Base-by-base conservation (phyloP, 768 basidiomycete species). In the Tremella mesenterica region DNA sequence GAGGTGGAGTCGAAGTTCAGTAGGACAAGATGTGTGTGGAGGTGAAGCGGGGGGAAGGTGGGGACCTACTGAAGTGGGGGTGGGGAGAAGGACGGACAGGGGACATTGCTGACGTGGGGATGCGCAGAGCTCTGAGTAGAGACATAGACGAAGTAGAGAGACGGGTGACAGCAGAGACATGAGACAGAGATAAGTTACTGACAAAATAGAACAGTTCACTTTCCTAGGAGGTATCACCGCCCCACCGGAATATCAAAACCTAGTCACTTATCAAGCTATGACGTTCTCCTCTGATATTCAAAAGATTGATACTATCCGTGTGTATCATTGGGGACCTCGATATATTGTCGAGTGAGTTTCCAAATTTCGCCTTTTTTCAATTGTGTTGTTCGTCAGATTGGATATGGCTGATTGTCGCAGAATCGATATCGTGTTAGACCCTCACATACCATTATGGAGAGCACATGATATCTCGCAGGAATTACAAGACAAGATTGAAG, bases 311-410 rank as follows among this genome's bases (percentile, higher is more conserved):
- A 91, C 88, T 7, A 88, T 91, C 52, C 79, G 90, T 53, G 92
- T 91, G 12, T 97, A 96, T 65, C 89, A 95, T 54, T 69, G 68
- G 16, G 75, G 75, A 13, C 73, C 73, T 0, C 52, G 88, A 54
- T 93, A 90, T 68, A 87, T 91, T 67, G 91, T 96, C 41, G 95
- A 97, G 48, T n/a, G n/a, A n/a, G n/a, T n/a, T n/a, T n/a, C n/a
- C 18, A 18, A 12, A 36, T 36, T 36, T 36, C 34, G 12, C 34
- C 34, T 36, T 12, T n/a, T n/a, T n/a, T n/a, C n/a, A n/a, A n/a
- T n/a, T n/a, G n/a, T n/a, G n/a, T n/a, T n/a, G n/a, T n/a, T 36
- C 12, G 12, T 36, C 18, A 36, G 34, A 12, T 18, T 36, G 34
- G 12, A 36, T 36, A 12, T 18, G 34, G 34, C 34, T n/a, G n/a